These are phyloP conservation scores for Cyclospora cayetanensis DNA, from an alignment of 169 alveolate genomes.

Conservation along the genomic window DNA sequence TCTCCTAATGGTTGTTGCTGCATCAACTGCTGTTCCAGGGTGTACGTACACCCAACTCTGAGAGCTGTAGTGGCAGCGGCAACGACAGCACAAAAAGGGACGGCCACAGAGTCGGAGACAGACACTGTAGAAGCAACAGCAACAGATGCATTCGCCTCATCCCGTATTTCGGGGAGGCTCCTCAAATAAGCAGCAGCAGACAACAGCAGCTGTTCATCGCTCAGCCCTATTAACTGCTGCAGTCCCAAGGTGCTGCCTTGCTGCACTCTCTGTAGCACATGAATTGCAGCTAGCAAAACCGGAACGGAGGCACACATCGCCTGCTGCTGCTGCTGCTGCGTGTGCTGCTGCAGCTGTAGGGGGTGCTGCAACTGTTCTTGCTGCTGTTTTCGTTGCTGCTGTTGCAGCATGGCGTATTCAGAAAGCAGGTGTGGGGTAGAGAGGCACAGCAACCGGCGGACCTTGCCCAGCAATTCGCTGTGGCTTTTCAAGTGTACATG, in stretches of 20 bases:
- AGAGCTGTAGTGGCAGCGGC: slow-evolving; percentile 37
- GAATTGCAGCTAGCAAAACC: slow-evolving; percentile 22
- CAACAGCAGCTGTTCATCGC: slow-evolving; percentile 42
- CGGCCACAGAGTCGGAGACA: background rate
- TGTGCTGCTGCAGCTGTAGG: background rate
- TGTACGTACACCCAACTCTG: slow-evolving; percentile 33
- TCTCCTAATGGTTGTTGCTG: background rate
- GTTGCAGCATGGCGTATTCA: slow-evolving; percentile 7
- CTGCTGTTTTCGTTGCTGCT: slow-evolving; percentile 24
- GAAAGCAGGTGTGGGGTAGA: slow-evolving; percentile 1
- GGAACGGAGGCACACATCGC: background rate
- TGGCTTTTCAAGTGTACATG: slow-evolving; percentile 3
- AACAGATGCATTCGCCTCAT: background rate
- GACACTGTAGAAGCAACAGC: background rate
- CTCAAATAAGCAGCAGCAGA: slow-evolving; percentile 26
- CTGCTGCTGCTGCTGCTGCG: slow-evolving; percentile 42
- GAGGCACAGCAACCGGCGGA: background rate
- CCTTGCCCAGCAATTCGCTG: background rate
- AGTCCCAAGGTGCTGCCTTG: background rate
- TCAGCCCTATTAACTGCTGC: slow-evolving; percentile 33
- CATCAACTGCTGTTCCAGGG: slow-evolving; percentile 25
- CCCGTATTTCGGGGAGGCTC: background rate
- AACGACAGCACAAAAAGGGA: slow-evolving; percentile 19
- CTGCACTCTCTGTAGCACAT: slow-evolving; percentile 44
- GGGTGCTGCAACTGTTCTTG: background rate